Percentiles rank a stretch among this genome's conserved stretches.
phyloP scores from a whole-genome alignment of 2,329 filamentous ascomycete species.

The Sarocladiaceae sp. region DNA sequence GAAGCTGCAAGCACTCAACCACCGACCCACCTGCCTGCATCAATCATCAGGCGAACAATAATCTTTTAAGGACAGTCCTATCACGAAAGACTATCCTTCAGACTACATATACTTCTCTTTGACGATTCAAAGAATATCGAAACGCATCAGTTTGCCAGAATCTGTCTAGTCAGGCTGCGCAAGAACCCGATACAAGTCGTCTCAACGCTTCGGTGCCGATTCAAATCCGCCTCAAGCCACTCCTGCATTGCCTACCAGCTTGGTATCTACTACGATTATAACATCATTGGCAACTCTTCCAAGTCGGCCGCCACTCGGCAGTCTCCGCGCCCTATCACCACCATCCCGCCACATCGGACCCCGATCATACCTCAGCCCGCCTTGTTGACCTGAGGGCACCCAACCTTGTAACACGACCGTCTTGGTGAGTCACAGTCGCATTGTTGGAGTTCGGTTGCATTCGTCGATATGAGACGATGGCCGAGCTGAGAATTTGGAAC shows the following conservation, averaged over 20 bases:
- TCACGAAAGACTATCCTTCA: no score
- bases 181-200: no score
- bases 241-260: conserved; percentile 15
- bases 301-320: conserved; percentile 27
- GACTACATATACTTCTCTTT: no score
- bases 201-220: conserved; percentile 29
- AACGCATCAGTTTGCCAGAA: no score
- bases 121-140: no score
- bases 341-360: conserved; percentile 10
- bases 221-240: conserved; percentile 21
- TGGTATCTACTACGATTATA: conserved; percentile 13
- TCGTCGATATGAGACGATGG: no score
- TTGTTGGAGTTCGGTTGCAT: no score
- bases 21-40: conserved; percentile 10
- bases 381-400: neutral
- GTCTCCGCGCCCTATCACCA: conserved; percentile 17
- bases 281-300: conserved; percentile 32
- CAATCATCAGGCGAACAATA: neutral
- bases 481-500: no score
- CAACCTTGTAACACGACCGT: conserved; percentile 24
- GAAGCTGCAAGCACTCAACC: conserved; percentile 9
- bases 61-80: neutral
- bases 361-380: conserved; percentile 11
- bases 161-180: no score
- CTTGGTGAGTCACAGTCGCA: conserved; percentile 27